phyloP scores from a whole-genome alignment of 257 asterid genomes.

The Handroanthus guayacan region DNA sequence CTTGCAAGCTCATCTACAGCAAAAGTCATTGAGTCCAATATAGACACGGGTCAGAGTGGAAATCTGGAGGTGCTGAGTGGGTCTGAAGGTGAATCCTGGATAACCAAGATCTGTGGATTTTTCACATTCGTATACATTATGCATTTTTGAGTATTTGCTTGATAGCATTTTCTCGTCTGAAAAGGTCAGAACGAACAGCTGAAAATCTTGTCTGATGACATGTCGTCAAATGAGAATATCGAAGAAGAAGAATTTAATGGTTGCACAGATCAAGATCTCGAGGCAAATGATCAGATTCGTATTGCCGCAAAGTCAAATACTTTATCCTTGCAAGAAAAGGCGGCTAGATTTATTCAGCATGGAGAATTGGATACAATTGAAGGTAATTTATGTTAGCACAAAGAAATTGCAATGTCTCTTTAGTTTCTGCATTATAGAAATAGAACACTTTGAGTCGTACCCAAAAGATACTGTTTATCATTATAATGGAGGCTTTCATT shows the following conservation, averaged over 20 bases:
- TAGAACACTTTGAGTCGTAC: not conserved
- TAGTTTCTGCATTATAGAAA: no score
- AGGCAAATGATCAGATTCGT: slow-evolving; percentile 26
- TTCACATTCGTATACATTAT: slow-evolving; percentile 25
- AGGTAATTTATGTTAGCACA: slow-evolving; percentile 50
- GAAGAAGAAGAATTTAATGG: slow-evolving; percentile 24
- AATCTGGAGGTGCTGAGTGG: slow-evolving; percentile 35
- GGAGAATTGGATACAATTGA: slow-evolving; percentile 73
- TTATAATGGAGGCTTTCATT: not conserved
- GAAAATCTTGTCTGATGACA: slow-evolving; percentile 43
- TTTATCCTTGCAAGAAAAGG: slow-evolving; percentile 58
- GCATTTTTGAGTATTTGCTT: slow-evolving; percentile 26
- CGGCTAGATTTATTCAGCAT: slow-evolving; percentile 61
- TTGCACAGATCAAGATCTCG: slow-evolving; percentile 33
- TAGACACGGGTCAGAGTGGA: slow-evolving; percentile 47
- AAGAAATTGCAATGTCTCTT: not conserved
- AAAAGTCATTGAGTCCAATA: slow-evolving; percentile 30
- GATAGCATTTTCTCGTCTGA: slow-evolving; percentile 45
- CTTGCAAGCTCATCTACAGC: slow-evolving; percentile 49
- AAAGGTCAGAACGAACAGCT: slow-evolving; percentile 69
- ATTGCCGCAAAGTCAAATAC: slow-evolving; percentile 29
- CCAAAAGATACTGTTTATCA: not conserved
- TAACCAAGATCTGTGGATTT: slow-evolving; percentile 27
- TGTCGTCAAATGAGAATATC: slow-evolving; percentile 40
- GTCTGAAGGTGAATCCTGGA: slow-evolving; percentile 46